Conservation (phyloP, 2,329 filamentous ascomycete species). For the Colletotrichum siamense region DNA sequence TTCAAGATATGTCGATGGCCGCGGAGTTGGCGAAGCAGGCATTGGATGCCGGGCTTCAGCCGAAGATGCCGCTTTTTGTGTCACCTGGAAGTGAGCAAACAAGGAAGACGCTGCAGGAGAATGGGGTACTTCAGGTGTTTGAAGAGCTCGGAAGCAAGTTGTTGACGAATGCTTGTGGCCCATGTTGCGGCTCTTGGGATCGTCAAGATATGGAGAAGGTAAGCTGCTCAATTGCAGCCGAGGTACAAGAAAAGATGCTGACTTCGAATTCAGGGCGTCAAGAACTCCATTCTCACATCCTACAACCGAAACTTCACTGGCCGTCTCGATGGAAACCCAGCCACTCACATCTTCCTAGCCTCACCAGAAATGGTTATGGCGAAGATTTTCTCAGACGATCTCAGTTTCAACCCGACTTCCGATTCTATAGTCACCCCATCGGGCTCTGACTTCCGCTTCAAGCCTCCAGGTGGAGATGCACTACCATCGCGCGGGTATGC, state of each 20-base stretch:
- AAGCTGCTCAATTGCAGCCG: neutral
- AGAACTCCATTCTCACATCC: slow-evolving; percentile 80
- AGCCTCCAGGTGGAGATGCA: slow-evolving; percentile 68
- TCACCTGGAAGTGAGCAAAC: slow-evolving; percentile 81
- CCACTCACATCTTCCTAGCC: slow-evolving; percentile 78
- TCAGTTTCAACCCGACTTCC: slow-evolving; percentile 77
- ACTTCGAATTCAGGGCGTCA: slow-evolving; percentile 49
- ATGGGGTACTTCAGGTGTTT: slow-evolving; percentile 74
- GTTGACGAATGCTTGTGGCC: slow-evolving; percentile 75
- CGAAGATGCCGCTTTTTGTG: slow-evolving; percentile 77
- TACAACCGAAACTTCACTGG: slow-evolving; percentile 88
- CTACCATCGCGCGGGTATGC: slow-evolving; percentile 52
- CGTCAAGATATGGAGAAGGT: slow-evolving; percentile 69
- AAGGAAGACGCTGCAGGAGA: slow-evolving; percentile 71
- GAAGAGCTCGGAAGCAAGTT: slow-evolving; percentile 79
- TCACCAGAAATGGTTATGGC: slow-evolving; percentile 79
- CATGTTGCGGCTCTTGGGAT: slow-evolving; percentile 76
- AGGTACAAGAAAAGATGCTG: too few species aligned
- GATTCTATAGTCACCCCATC: slow-evolving; percentile 71
- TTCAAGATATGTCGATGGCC: slow-evolving; percentile 73
- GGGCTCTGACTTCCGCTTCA: slow-evolving; percentile 74
- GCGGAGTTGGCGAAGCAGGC: slow-evolving; percentile 77
- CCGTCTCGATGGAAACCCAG: slow-evolving; percentile 79
- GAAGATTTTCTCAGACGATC: slow-evolving; percentile 72
- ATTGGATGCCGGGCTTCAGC: slow-evolving; percentile 74